Percentiles rank a stretch among this genome's conserved stretches.
phyloP scores from a whole-genome alignment of 2,329 filamentous ascomycete species.

The Neopestalotiopsis clavispora region DNA sequence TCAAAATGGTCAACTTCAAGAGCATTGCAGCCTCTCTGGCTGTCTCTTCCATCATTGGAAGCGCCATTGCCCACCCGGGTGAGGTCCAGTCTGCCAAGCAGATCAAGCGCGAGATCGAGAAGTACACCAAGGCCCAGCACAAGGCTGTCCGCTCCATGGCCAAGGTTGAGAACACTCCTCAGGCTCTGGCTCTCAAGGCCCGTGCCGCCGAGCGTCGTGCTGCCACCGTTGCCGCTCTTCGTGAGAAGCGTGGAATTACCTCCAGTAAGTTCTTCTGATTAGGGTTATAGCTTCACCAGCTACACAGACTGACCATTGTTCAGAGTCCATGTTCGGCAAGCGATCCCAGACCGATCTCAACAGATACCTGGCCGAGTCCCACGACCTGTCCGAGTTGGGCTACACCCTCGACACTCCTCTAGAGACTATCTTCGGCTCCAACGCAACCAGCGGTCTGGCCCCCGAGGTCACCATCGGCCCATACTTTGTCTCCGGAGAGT shows the following conservation, averaged over 20 bases:
- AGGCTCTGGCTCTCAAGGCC: conserved; percentile 41
- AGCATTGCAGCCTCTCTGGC: conserved; percentile 31
- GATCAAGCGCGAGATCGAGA: conserved; percentile 35
- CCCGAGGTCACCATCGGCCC: conserved; percentile 36
- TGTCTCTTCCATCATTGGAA: conserved; percentile 27
- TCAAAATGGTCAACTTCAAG: conserved; percentile 32
- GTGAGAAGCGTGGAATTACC: conserved; percentile 38
- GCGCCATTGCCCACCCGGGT: conserved; percentile 42
- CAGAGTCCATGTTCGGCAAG: conserved; percentile 32
- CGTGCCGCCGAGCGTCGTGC: conserved; percentile 42
- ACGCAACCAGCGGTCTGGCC: conserved; percentile 34
- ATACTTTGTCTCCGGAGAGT: conserved; percentile 40
- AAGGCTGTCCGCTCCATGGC: conserved; percentile 42
- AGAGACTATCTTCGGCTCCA: conserved; percentile 36
- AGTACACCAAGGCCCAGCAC: conserved; percentile 38
- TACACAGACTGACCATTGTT: conserved; percentile 16
- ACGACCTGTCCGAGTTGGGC: conserved; percentile 32
- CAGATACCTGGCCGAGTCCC: conserved; percentile 29
- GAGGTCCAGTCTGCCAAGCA: conserved; percentile 33
- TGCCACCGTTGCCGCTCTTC: conserved; percentile 40
- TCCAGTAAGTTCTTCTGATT: conserved; percentile 21
- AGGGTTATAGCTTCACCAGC: background rate
- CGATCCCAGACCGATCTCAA: conserved; percentile 30
- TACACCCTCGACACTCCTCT: conserved; percentile 41
- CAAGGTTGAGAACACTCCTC: conserved; percentile 39